These are phyloP conservation scores for Agastache rugosa DNA, from an alignment of 257 asterid species.

Conservation along the genomic window DNA sequence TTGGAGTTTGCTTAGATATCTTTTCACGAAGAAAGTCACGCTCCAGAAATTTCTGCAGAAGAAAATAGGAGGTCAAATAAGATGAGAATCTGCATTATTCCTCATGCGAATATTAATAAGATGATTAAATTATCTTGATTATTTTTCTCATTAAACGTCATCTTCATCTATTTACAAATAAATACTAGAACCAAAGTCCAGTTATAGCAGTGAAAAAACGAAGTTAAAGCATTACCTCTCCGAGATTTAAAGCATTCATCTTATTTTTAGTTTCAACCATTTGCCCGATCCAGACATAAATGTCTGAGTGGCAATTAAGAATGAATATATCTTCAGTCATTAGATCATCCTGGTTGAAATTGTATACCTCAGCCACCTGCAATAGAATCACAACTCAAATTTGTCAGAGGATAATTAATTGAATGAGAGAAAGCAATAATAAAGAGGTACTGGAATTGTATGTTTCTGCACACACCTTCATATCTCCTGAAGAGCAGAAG, in stretches of 20 bases:
- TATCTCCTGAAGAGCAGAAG: slow-evolving; percentile 67
- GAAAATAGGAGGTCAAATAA: slow-evolving; percentile 15
- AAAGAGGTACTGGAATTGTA: neutral
- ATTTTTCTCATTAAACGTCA: neutral
- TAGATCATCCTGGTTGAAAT: slow-evolving; percentile 86
- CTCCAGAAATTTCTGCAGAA: slow-evolving; percentile 68
- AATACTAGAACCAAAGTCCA: neutral
- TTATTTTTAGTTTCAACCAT: slow-evolving; percentile 73
- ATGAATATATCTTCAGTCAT: slow-evolving; percentile 86
- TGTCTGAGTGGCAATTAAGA: slow-evolving; percentile 71
- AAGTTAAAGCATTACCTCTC: slow-evolving; percentile 62
- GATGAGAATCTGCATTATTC: too few relatives aligned
- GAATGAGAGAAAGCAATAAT: neutral
- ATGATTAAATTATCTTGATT: neutral
- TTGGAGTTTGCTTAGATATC: slow-evolving; percentile 60
- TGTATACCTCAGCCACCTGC: slow-evolving; percentile 84
- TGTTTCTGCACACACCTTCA: slow-evolving; percentile 60
- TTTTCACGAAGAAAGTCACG: slow-evolving; percentile 59
- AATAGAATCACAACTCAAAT: slow-evolving; percentile 29
- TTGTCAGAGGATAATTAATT: slow-evolving; percentile 1
- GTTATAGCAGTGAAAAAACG: neutral
- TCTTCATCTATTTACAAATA: too few relatives aligned
- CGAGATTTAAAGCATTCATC: slow-evolving; percentile 69
- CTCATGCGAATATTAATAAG: too few relatives aligned
- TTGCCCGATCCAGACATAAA: slow-evolving; percentile 82